phyloP scores from a whole-genome alignment of 352 stramenopile species.

The Pythium utonaiense region DNA sequence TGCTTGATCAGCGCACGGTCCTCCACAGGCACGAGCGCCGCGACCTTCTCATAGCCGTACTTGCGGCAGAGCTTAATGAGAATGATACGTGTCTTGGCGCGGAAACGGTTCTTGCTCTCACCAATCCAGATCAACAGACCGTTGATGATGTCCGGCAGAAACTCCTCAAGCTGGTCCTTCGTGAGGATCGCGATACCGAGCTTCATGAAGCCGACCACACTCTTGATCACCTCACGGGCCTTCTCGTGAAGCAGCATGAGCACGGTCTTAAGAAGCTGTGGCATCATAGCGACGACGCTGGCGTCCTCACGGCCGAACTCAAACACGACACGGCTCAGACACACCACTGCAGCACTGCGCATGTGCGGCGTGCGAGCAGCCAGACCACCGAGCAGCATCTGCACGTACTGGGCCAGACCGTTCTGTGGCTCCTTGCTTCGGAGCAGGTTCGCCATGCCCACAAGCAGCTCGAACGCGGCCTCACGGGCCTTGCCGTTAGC shows the following conservation, averaged over 20 bases:
- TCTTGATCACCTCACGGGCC: conserved; percentile 95
- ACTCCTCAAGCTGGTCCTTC: conserved; percentile 84
- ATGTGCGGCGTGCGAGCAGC: conserved; percentile 94
- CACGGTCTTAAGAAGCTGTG: conserved; percentile 89
- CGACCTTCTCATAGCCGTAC: conserved; percentile 92
- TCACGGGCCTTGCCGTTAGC: conserved; percentile 93
- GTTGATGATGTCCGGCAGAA: conserved; percentile 91
- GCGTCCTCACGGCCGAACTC: conserved; percentile 86
- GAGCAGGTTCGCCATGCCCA: conserved; percentile 81
- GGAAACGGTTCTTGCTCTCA: conserved; percentile 95
- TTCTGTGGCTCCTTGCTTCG: conserved; percentile 53
- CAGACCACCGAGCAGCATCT: conserved; percentile 91
- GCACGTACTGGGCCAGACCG: conserved; percentile 88
- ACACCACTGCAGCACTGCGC: conserved; percentile 94
- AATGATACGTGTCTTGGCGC: conserved; percentile 94
- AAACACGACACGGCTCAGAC: conserved; percentile 93
- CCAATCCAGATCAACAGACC: conserved; percentile 91
- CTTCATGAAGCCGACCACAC: conserved; percentile 95
- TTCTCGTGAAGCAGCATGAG: conserved; percentile 92
- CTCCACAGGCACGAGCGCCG: conserved; percentile 85
- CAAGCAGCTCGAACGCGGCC: conserved; percentile 79
- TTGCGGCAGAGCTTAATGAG: conserved; percentile 94
- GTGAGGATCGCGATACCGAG: conserved; percentile 91
- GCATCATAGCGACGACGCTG: conserved; percentile 73
- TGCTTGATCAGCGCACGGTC: conserved; percentile 92